Base-by-base conservation (phyloP, 2,329 filamentous ascomycete genomes). In the Stachybotrys chlorohalonatus region DNA sequence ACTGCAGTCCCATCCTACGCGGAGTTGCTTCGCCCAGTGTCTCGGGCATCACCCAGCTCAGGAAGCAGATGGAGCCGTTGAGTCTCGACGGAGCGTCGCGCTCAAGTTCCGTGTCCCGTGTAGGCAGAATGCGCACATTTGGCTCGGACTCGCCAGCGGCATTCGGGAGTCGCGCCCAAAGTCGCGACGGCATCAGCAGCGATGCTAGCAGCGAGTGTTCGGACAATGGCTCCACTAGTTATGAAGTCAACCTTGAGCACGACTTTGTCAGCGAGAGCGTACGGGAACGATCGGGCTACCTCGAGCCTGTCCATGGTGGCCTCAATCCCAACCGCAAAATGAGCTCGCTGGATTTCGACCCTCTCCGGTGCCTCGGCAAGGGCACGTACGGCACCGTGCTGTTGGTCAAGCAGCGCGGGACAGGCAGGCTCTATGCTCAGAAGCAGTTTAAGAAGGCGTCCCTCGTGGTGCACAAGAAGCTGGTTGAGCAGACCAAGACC, bases 391-490 rank as follows among this genome's bases (percentile, higher is more conserved):
- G 94, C 42, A 99, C 93, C 0, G 95, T 99, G 11, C 76, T 96
- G 49, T 80, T 99, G 31, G 95, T 99, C 57, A 94, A 92, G 73
- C 93, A 99, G 73, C 84, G 84, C 52, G 75, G 83, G 32, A 96
- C 92, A 2, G 94, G 94, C 47, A 86, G 89, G 48, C 81, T 99
- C 6, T 99, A 92, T 66, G 95, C 94, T 1, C 95, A 99, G 75
- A 99, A 99, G 76, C 93, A 97, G 72, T 94, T 99, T 74, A 94
- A 93, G 70, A 99, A 99, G 74, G 94, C 95, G 0, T 95, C 91
- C 8, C 77, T 99, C 53, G 90, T 92, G 1, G 90, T 99, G 46
- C 92, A 96, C 73, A 96, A 96, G 79, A 91, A 92, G 69, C 82
- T 97, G 36, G 84, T 99, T 52, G 92, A 97, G 73, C 94, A 97